A percentile compares a stretch with the other conserved stretches of the same genome.
These are phyloP conservation scores for Kuraishia ogatae DNA, from an alignment of 805 yeast species.

Conservation along the genomic window DNA sequence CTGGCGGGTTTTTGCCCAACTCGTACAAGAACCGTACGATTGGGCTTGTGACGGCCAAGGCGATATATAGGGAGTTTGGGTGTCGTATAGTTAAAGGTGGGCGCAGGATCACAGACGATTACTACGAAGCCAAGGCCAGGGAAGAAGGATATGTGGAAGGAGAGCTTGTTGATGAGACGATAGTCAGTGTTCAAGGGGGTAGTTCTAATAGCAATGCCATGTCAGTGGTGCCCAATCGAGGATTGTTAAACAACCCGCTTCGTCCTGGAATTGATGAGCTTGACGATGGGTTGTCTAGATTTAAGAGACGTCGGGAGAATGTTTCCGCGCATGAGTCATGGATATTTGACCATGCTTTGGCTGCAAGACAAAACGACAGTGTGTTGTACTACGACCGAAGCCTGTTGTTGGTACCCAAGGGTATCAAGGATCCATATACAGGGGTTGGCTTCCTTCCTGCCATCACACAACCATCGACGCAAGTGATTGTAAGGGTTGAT, in stretches of 20 bases:
- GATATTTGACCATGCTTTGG: slow-evolving; percentile 79
- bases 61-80: slow-evolving; percentile 88
- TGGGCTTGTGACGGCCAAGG: slow-evolving; percentile 83
- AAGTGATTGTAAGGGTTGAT: slow-evolving; percentile 19
- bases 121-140: slow-evolving; percentile 59
- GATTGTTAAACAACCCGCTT: slow-evolving; percentile 10
- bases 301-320: slow-evolving; percentile 13
- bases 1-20: slow-evolving; percentile 74
- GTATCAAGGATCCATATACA: slow-evolving; percentile 71
- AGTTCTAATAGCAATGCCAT: slow-evolving; percentile 26
- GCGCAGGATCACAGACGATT: slow-evolving; percentile 75
- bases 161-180: slow-evolving; percentile 46
- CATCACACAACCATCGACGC: slow-evolving; percentile 61
- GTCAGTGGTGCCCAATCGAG: slow-evolving; percentile 9
- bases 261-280: slow-evolving; percentile 6
- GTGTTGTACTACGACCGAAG: slow-evolving; percentile 49
- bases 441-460: slow-evolving; percentile 71
- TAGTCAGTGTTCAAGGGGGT: background rate
- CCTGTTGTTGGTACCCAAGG: slow-evolving; percentile 40
- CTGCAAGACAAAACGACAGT: slow-evolving; percentile 65
- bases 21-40: slow-evolving; percentile 88
- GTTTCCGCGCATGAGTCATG: slow-evolving; percentile 47
- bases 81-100: slow-evolving; percentile 78
- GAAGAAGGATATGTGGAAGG: slow-evolving; percentile 61
- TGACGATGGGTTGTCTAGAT: slow-evolving; percentile 15